Evolutionary conservation across 306 rosid genomes (phyloP).

Genomic region (Cucurbita maxima): DNA sequence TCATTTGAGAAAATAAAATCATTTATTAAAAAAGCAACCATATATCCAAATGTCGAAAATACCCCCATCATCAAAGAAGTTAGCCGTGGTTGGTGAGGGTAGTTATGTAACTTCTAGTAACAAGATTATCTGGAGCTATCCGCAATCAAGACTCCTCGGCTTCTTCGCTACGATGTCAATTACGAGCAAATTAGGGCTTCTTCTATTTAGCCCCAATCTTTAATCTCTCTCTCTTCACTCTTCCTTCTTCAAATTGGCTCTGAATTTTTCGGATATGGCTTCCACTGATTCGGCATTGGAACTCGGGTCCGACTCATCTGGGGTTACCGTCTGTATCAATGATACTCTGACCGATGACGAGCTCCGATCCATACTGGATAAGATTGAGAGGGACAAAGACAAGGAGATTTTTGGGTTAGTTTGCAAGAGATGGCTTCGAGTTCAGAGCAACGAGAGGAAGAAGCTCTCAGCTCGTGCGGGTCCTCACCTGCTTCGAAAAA

Average conservation of each 20-base stretch:
- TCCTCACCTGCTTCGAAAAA: slow-evolving; percentile 61
- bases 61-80: not conserved
- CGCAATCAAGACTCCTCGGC: not conserved
- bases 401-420: slow-evolving; percentile 76
- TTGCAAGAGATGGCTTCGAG: slow-evolving; percentile 74
- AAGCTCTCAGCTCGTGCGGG: slow-evolving; percentile 87
- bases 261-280: slow-evolving; percentile 21
- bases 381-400: slow-evolving; percentile 48
- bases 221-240: not conserved
- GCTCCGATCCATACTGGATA: slow-evolving; percentile 52
- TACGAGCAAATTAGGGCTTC: not conserved
- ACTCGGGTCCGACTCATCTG: not conserved
- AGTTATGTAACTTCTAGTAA: not conserved
- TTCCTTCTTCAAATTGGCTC: slow-evolving; percentile 1
- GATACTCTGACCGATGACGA: slow-evolving; percentile 63
- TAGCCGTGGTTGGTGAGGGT: not conserved
- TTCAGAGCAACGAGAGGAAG: slow-evolving; percentile 90
- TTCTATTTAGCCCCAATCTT: not conserved
- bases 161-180: not conserved
- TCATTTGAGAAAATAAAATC: not conserved
- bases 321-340: slow-evolving; percentile 32
- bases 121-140: not conserved
- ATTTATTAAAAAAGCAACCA: not conserved
- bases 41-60: not conserved
- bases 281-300: slow-evolving; percentile 12